Evolutionary conservation across 192 early-diverging fungal species (phyloP).

Genomic region (Obelidium mucronatum): DNA sequence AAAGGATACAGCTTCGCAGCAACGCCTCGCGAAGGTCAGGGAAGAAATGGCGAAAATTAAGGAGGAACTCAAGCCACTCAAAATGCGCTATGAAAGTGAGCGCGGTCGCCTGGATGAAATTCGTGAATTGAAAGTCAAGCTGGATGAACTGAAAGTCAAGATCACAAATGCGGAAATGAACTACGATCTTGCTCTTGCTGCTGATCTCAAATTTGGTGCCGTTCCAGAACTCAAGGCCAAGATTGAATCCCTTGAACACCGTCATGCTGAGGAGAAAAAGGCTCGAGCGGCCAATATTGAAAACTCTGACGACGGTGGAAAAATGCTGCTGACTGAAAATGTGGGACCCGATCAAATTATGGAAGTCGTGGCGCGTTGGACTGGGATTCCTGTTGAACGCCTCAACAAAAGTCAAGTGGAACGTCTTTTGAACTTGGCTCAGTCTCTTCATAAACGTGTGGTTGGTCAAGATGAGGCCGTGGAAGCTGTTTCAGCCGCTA

Average conservation of each 20-base stretch:
- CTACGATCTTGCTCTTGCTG: slow-evolving; percentile 85
- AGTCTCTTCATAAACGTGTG: slow-evolving; percentile 83
- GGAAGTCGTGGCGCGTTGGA: slow-evolving; percentile 95
- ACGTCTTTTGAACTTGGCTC: slow-evolving; percentile 78
- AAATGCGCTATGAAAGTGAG: slow-evolving; percentile 83
- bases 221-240: slow-evolving; percentile 87
- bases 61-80: slow-evolving; percentile 90
- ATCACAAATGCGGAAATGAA: slow-evolving; percentile 82
- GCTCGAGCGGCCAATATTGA: slow-evolving; percentile 55
- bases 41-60: slow-evolving; percentile 83
- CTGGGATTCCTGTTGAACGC: slow-evolving; percentile 92
- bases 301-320: slow-evolving; percentile 34
- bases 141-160: slow-evolving; percentile 87
- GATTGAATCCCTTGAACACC: slow-evolving; percentile 74
- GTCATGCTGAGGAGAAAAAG: slow-evolving; percentile 71
- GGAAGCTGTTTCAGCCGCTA: slow-evolving; percentile 89
- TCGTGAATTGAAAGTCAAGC: slow-evolving; percentile 82
- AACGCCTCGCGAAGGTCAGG: slow-evolving; percentile 78
- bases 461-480: slow-evolving; percentile 94
- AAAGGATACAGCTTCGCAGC: slow-evolving; percentile 82
- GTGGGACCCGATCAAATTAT: slow-evolving; percentile 93
- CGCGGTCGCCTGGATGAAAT: slow-evolving; percentile 90
- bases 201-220: slow-evolving; percentile 93
- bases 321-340: slow-evolving; percentile 76
- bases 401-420: slow-evolving; percentile 88